Conservation (phyloP, 306 rosid genomes). For the Rosa multiflora region DNA sequence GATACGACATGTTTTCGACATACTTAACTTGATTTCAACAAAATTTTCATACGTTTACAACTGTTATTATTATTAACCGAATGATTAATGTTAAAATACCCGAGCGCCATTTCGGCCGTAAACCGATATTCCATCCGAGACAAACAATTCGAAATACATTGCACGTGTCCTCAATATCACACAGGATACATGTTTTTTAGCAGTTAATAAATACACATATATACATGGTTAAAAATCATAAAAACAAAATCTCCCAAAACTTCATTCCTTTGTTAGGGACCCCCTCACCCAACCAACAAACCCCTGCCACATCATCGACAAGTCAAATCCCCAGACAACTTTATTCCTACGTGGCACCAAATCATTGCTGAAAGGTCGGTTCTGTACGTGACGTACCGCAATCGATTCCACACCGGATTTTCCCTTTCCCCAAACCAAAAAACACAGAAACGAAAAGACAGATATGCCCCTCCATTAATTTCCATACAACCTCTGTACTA, state of each 20-base stretch:
- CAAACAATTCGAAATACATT: not conserved
- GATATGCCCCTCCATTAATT: not conserved
- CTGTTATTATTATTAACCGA: too few species aligned
- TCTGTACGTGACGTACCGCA: not conserved
- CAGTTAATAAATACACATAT: not conserved
- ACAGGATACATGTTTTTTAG: not conserved
- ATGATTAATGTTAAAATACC: too few species aligned
- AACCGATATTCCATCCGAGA: not conserved
- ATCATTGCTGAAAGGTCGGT: not conserved
- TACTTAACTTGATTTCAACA: too few species aligned
- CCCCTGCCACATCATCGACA: not conserved
- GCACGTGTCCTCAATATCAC: not conserved
- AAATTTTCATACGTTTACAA: too few species aligned
- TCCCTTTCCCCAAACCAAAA: too few species aligned
- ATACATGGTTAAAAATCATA: not conserved
- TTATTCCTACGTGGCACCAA: slow-evolving; percentile 3
- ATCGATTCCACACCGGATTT: not conserved
- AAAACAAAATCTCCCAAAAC: not conserved
- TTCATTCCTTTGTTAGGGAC: not conserved
- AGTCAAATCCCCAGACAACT: not conserved
- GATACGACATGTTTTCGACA: not conserved
- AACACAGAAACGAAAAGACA: not conserved
- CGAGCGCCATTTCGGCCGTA: not conserved
- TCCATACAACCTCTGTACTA: not conserved
- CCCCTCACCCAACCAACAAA: not conserved